These are phyloP conservation scores for Coemansia sp. DNA, from an alignment of 371 early-diverging fungal genomes.

Conservation along the genomic window DNA sequence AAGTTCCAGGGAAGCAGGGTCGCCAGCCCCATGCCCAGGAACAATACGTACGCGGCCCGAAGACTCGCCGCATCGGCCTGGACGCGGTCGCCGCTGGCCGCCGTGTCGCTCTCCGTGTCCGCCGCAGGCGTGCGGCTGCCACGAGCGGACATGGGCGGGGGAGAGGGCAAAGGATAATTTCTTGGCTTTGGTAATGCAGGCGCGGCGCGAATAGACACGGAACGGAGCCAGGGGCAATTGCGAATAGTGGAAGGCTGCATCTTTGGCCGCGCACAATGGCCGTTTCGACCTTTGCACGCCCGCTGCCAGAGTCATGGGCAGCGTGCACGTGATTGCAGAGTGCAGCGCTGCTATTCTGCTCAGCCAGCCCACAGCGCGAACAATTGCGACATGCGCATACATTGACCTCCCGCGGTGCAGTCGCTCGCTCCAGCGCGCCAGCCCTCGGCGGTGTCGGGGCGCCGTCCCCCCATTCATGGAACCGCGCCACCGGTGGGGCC, in stretches of 20 bases:
- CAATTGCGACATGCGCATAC: conserved; percentile 10
- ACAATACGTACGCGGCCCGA: conserved; percentile 53
- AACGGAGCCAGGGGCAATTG: background rate
- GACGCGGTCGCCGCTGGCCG: conserved; percentile 8
- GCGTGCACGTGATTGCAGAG: conserved; percentile 1
- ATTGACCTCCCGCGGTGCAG: background rate
- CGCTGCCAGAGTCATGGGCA: background rate
- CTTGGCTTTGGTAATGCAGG: too few species aligned
- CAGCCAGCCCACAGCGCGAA: background rate
- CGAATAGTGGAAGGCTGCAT: background rate
- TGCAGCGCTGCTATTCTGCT: background rate
- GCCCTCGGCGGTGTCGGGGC: too few species aligned
- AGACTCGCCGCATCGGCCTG: conserved; percentile 8
- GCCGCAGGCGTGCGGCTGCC: background rate
- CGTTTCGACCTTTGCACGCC: background rate
- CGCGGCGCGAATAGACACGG: too few species aligned
- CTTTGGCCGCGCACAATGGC: too few species aligned
- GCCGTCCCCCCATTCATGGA: background rate
- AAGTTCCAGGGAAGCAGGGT: conserved; percentile 83
- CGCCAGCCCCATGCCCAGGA: conserved; percentile 69
- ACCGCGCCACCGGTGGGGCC: background rate
- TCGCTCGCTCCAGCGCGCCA: too few species aligned
- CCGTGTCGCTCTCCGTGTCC: conserved; percentile 6
- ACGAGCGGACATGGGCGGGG: background rate
- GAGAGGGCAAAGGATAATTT: too few species aligned